phyloP scores from a whole-genome alignment of 345 rosid species.

The Rhodamnia rubescens region DNA sequence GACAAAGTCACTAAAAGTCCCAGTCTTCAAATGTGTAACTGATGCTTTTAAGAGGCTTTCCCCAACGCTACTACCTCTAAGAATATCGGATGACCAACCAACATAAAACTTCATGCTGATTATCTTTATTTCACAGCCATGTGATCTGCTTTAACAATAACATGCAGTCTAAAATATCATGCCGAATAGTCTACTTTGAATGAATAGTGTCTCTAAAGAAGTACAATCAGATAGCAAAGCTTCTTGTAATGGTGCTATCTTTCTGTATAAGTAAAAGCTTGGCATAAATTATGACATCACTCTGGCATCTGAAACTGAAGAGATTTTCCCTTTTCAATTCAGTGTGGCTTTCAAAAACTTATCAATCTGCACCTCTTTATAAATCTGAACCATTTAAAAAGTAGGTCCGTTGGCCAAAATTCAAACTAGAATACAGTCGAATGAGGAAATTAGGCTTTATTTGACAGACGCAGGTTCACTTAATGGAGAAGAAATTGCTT shows the following conservation, averaged over 20 bases:
- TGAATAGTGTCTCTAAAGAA: background rate
- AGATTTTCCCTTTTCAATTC: background rate
- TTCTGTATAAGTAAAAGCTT: background rate
- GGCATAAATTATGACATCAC: background rate
- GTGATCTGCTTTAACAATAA: background rate
- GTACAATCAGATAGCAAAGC: background rate
- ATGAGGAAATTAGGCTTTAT: background rate
- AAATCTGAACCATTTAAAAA: background rate
- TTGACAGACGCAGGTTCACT: background rate
- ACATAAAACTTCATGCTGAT: background rate
- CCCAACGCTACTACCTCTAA: background rate
- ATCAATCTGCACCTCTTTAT: background rate
- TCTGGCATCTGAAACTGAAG: background rate
- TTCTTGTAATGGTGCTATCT: background rate
- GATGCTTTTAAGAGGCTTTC: background rate
- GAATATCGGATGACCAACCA: background rate
- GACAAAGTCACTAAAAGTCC: background rate
- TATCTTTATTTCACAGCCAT: background rate
- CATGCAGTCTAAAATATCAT: background rate
- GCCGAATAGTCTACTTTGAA: background rate
- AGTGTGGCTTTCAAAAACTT: background rate
- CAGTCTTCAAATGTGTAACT: background rate
- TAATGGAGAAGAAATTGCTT: background rate
- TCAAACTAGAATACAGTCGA: background rate
- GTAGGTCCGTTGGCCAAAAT: background rate